Base-by-base conservation (phyloP, 2,329 filamentous ascomycete species). In the Neocatenulostroma microsporum region DNA sequence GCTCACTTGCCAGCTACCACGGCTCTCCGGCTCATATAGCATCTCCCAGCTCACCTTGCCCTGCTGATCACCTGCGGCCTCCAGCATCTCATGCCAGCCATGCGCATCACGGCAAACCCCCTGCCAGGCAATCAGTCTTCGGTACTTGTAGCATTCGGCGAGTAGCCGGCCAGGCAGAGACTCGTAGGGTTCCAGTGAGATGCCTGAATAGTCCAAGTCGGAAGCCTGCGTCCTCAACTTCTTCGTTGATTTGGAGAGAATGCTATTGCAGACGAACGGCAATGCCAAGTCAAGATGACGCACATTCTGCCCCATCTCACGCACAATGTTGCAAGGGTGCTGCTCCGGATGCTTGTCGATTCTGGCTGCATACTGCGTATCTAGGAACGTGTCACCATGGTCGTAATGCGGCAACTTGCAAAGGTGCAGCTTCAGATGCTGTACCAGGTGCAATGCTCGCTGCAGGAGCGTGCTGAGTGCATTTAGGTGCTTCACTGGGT, bases 321-420 rank as follows among this genome's bases (percentile, higher is more conserved):
- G 45, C 13, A 53, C 32, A 14, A 53, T 34, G 30, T 44, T 42
- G 38, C 50, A 53, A 24, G 46, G 33, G 24, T 51, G 48, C 13
- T 40, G 25, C 15, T 46, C 40, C 6, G 46, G 45, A 19, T 45
- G 37, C 13, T 46, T 37, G 11, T 41, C 30, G 15, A 47, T 42
- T 13, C 36, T 25, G 3, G 23, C 21, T 15, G 14, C 20, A 30
- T 49, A 43, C 13, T 25, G 8, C 9, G 14, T 9, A 15, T 25
- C 23, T 9, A 27, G 26, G 20, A 17, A 23, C 7, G 21, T 20
- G 14, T 25, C 11, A 15, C 13, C 21, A 23, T n/a, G 4, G 25
- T 34, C 20, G 8, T 27, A 19, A 11, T 21, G 3, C 12, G 21
- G 36, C 11, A 32, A 25, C 8, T 18, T 32, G 30, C 30, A 39